Evolutionary conservation across 225 moss, liverwort and hornwort species (phyloP).

Genomic region (Marchantia polymorpha): DNA sequence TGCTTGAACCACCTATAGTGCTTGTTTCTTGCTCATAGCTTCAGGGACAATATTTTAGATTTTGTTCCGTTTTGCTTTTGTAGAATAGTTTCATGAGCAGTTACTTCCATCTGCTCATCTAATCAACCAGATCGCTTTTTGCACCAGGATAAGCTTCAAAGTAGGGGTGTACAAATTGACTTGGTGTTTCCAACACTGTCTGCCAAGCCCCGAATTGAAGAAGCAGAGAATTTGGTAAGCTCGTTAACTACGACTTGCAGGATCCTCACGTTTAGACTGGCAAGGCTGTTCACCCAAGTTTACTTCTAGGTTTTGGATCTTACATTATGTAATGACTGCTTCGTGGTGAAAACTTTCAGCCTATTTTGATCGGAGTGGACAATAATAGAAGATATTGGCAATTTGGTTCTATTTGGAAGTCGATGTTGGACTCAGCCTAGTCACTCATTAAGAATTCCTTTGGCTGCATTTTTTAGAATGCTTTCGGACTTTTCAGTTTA

Average conservation of each 20-base stretch:
- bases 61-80: background rate
- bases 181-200: conserved; percentile 66
- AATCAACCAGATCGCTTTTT: background rate
- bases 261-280: background rate
- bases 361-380: too few species aligned
- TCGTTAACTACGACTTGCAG: background rate
- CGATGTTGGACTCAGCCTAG: background rate
- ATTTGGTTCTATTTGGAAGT: too few species aligned
- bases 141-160: conserved; percentile 65
- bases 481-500: conserved; percentile 75
- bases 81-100: background rate
- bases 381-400: too few species aligned
- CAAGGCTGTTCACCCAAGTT: too few species aligned
- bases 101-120: background rate
- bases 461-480: conserved; percentile 48
- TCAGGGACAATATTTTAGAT: background rate
- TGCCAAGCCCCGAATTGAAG: conserved; percentile 79
- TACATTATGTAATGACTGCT: too few species aligned
- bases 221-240: conserved; percentile 84
- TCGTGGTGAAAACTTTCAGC: too few species aligned
- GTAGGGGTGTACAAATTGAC: conserved; percentile 67
- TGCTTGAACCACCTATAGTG: background rate
- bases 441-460: background rate
- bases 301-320: too few species aligned
- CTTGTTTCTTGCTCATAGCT: background rate